Evolutionary conservation across 768 basidiomycete species (phyloP).

Genomic region (Tulasnella sp.): DNA sequence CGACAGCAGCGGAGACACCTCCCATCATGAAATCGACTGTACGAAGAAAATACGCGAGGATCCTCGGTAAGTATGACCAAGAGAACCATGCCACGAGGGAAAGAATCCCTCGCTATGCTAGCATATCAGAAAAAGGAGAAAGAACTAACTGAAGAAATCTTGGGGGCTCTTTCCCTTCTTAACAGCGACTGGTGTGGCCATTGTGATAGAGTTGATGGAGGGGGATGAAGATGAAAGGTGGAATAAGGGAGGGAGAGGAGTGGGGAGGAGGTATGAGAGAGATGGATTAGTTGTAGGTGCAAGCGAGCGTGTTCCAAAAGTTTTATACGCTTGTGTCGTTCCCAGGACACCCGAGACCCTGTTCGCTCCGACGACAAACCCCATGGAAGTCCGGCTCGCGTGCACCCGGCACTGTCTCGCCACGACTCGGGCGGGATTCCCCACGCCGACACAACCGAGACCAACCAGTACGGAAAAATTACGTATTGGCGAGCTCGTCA

Average conservation of each 20-base stretch:
- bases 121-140: not conserved
- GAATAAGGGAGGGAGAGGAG: slow-evolving; percentile 30
- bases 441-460: no score
- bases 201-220: no score
- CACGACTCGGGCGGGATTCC: no score
- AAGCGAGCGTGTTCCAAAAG: no score
- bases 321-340: no score
- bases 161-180: slow-evolving; percentile 83
- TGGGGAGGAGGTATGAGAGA: slow-evolving; percentile 35
- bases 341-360: no score
- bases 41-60: not conserved
- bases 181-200: slow-evolving; percentile 46
- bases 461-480: no score
- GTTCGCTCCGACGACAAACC: no score
- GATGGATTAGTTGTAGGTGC: slow-evolving; percentile 23
- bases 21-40: slow-evolving; percentile 93
- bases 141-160: slow-evolving; percentile 66
- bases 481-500: no score
- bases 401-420: no score
- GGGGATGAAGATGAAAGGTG: slow-evolving; percentile 24
- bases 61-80: not conserved
- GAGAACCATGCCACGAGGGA: not conserved
- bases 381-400: no score
- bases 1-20: slow-evolving; percentile 91
- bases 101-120: slow-evolving; percentile 23